Conservation (phyloP, 768 basidiomycete genomes). For the Kwoniella sp. region DNA sequence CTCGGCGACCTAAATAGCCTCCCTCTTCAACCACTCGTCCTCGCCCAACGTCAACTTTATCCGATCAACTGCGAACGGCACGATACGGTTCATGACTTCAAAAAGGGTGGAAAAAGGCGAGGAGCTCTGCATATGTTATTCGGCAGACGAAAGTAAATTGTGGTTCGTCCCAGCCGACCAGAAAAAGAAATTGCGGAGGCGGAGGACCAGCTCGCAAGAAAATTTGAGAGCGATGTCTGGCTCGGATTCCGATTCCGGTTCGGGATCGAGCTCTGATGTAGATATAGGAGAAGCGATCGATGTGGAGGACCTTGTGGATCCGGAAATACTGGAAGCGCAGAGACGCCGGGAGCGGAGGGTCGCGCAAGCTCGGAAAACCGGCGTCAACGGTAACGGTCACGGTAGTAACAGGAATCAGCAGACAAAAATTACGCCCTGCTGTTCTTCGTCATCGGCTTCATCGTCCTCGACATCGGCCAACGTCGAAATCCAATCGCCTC, state of each 20-base stretch:
- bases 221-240: not conserved
- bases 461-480: conserved; percentile 3
- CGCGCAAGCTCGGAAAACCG: not conserved
- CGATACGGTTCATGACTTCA: conserved; percentile 46
- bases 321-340: not conserved
- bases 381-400: not conserved
- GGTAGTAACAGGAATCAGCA: not conserved
- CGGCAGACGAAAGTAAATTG: conserved; percentile 52
- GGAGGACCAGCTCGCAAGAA: not conserved
- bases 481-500: conserved; percentile 11
- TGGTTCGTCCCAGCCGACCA: conserved; percentile 47
- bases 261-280: not conserved
- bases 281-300: conserved; percentile 1
- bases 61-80: conserved; percentile 32
- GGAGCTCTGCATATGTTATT: conserved; percentile 54
- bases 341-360: conserved; percentile 14
- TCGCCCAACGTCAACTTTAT: conserved; percentile 55
- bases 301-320: conserved; percentile 3
- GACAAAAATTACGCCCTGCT: not conserved
- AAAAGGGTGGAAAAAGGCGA: conserved; percentile 41
- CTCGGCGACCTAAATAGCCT: conserved; percentile 24
- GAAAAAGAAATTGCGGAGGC: not conserved
- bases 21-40: conserved; percentile 55
- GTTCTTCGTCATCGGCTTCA: conserved; percentile 12
- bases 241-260: conserved; percentile 3